phyloP scores from a whole-genome alignment of 1,139 yeast species.

The Eremothecium gossypii region DNA sequence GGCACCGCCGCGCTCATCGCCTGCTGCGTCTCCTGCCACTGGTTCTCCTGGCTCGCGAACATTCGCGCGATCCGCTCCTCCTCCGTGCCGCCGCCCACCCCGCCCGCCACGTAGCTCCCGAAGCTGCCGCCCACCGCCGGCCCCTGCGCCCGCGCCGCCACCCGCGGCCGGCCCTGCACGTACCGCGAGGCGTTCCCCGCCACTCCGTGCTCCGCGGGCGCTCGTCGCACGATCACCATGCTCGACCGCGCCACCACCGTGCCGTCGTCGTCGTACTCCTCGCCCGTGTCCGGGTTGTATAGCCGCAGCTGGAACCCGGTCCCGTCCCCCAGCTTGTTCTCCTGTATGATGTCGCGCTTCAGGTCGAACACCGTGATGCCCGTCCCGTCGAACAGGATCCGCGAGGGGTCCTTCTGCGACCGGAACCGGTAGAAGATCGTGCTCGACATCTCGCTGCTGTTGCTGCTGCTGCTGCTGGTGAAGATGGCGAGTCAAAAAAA shows the following conservation, averaged over 20 bases:
- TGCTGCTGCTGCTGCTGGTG: neutral
- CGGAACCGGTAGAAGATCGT: slow-evolving; percentile 80
- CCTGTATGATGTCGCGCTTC: slow-evolving; percentile 78
- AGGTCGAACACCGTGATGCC: slow-evolving; percentile 91
- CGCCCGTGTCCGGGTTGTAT: slow-evolving; percentile 70
- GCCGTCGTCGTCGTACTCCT: slow-evolving; percentile 79
- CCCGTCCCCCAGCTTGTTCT: slow-evolving; percentile 76
- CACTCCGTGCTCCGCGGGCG: slow-evolving; percentile 62
- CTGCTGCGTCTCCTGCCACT: slow-evolving; percentile 92
- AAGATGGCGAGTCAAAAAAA: neutral
- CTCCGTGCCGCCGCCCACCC: slow-evolving; percentile 45
- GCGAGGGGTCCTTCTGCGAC: slow-evolving; percentile 73
- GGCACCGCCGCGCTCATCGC: slow-evolving; percentile 73
- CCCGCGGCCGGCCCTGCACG: slow-evolving; percentile 74
- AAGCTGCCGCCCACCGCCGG: slow-evolving; percentile 16
- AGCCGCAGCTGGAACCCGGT: slow-evolving; percentile 72
- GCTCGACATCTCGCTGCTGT: slow-evolving; percentile 56
- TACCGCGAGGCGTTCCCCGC: slow-evolving; percentile 74
- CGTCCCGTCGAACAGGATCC: slow-evolving; percentile 89
- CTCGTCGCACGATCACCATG: slow-evolving; percentile 69
- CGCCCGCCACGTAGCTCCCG: slow-evolving; percentile 14
- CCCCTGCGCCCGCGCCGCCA: slow-evolving; percentile 31
- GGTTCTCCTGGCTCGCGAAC: slow-evolving; percentile 88
- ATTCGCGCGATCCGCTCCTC: slow-evolving; percentile 82
- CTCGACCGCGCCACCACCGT: slow-evolving; percentile 79